Conservation (phyloP, 352 stramenopile genomes). For the Saprolegnia diclina region DNA sequence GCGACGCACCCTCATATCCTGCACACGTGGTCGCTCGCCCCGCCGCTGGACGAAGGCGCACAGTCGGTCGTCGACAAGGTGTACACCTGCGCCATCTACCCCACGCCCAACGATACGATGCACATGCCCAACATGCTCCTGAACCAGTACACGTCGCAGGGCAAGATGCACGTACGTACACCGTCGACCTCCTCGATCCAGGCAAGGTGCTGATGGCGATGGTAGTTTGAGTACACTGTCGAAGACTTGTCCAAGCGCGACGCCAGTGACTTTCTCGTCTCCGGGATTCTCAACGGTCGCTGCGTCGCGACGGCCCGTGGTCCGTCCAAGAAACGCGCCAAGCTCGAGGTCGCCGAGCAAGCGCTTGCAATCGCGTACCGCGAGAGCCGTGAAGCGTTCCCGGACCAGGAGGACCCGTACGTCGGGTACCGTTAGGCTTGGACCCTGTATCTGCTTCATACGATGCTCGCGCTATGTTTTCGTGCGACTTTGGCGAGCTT, state of each 20-base stretch:
- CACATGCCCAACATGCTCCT: conserved; percentile 12
- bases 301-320: conserved; percentile 10
- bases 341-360: conserved; percentile 10
- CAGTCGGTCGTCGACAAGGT: neutral
- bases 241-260: conserved; percentile 4
- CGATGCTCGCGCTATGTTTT: too few relatives aligned
- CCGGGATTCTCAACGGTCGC: conserved; percentile 19
- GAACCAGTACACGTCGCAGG: conserved; percentile 20
- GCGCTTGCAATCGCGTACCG: conserved; percentile 14
- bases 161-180: conserved; percentile 25
- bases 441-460: neutral
- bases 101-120: neutral
- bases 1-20: conserved; percentile 7
- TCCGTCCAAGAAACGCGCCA: conserved; percentile 23
- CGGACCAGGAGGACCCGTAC: conserved; percentile 10
- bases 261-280: conserved; percentile 6
- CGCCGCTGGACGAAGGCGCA: neutral
- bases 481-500: too few relatives aligned
- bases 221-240: conserved; percentile 19
- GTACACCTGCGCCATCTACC: conserved; percentile 26
- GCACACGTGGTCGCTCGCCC: neutral
- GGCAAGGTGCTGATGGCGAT: neutral
- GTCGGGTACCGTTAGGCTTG: neutral
- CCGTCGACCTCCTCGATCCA: too few relatives aligned
- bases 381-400: conserved; percentile 21